phyloP scores from a whole-genome alignment of 208 protist genomes.

The Trypanosoma boissoni region DNA sequence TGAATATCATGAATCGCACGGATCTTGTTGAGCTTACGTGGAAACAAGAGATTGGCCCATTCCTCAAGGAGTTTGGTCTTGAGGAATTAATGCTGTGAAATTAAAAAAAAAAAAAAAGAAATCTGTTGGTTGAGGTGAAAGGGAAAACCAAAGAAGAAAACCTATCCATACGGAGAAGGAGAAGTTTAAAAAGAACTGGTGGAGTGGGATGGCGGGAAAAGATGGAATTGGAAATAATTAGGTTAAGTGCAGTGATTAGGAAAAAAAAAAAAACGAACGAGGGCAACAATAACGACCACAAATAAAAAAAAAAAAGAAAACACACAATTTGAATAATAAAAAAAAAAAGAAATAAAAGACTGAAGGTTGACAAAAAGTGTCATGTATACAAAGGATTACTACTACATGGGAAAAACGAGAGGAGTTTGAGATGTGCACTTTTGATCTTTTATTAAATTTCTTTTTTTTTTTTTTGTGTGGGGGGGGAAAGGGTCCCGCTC shows the following conservation, averaged over 20 bases:
- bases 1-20: conserved; percentile 81
- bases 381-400: background rate
- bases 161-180: background rate
- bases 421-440: background rate
- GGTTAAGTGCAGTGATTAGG: background rate
- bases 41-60: conserved; percentile 54
- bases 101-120: background rate
- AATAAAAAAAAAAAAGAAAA: no score
- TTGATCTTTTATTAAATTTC: background rate
- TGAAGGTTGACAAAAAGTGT: background rate
- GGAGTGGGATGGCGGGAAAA: no score
- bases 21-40: conserved; percentile 76
- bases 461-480: background rate
- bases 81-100: conserved; percentile 45
- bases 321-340: background rate
- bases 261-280: background rate
- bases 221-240: no score
- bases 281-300: background rate
- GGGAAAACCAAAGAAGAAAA: background rate
- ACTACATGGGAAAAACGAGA: background rate
- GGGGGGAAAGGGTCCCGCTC: background rate
- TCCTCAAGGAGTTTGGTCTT: conserved; percentile 76
- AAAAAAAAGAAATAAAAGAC: background rate
- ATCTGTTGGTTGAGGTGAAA: background rate
- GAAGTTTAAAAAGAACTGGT: background rate